These are phyloP conservation scores for Parastagonospora avenae DNA, from an alignment of 2,329 filamentous ascomycete genomes.

Conservation along the genomic window DNA sequence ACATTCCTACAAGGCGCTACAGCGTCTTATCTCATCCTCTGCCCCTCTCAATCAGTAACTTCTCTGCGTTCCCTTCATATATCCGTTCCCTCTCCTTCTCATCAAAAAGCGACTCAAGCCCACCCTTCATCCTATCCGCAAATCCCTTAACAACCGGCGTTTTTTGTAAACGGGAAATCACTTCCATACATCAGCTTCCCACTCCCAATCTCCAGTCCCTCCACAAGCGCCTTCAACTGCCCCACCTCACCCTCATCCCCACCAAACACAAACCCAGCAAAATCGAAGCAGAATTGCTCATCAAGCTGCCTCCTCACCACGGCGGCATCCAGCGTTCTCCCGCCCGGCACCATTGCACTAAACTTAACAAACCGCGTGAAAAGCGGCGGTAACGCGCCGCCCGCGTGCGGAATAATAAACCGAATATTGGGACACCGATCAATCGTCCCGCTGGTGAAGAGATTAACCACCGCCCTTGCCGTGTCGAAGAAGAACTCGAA, in stretches of 20 bases:
- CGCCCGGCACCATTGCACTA: constrained; percentile 46
- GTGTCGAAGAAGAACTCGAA: constrained; percentile 62
- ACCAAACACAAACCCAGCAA: constrained; percentile 57
- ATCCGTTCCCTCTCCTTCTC: constrained; percentile 43
- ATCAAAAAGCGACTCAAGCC: constrained; percentile 45
- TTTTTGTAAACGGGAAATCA: constrained; percentile 59
- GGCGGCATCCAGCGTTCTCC: constrained; percentile 28
- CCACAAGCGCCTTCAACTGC: constrained; percentile 56
- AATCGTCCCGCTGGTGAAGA: constrained; percentile 56
- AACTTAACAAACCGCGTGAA: constrained; percentile 52
- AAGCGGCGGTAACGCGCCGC: constrained; percentile 53
- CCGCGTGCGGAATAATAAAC: constrained; percentile 57
- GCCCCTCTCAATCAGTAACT: constrained; percentile 26
- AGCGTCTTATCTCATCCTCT: neutral
- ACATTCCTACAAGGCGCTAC: neutral
- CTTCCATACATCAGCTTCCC: constrained; percentile 58
- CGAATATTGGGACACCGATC: constrained; percentile 53
- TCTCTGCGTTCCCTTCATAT: constrained; percentile 48
- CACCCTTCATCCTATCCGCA: constrained; percentile 49
- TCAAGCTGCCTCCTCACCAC: constrained; percentile 41
- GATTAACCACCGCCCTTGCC: constrained; percentile 54
- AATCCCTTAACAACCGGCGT: constrained; percentile 45
- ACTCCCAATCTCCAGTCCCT: constrained; percentile 44
- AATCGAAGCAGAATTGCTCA: constrained; percentile 58
- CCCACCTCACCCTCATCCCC: constrained; percentile 41